Evolutionary conservation across 495 filamentous ascomycete species (phyloP).

Genomic region (Podospora fimiseda): DNA sequence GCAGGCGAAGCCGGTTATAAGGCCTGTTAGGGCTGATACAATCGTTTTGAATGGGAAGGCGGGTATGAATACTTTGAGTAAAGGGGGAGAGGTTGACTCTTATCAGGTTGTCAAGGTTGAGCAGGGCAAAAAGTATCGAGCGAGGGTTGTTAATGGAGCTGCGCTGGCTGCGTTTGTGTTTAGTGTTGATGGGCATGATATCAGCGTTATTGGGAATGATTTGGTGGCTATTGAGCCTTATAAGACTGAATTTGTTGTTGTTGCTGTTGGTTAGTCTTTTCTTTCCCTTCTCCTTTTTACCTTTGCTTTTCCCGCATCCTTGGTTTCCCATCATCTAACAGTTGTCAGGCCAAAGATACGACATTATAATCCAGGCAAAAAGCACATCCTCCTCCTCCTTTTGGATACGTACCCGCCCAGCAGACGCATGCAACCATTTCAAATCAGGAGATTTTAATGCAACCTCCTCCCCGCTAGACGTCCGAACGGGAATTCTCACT

Average conservation of each 20-base stretch:
- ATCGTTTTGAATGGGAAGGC: conserved; percentile 30
- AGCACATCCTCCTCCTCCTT: conserved; percentile 24
- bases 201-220: conserved; percentile 49
- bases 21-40: conserved; percentile 16
- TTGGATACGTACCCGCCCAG: neutral
- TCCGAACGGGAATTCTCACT: neutral
- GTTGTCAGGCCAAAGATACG: conserved; percentile 53
- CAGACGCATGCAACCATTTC: conserved; percentile 50
- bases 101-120: conserved; percentile 31
- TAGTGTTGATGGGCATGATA: conserved; percentile 46
- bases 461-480: conserved; percentile 19
- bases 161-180: conserved; percentile 46
- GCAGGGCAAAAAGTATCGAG: conserved; percentile 40
- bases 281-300: neutral
- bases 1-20: conserved; percentile 1
- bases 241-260: conserved; percentile 36
- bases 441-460: conserved; percentile 17
- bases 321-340: neutral
- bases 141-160: conserved; percentile 53
- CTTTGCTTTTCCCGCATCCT: neutral
- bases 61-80: conserved; percentile 14
- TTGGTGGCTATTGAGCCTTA: conserved; percentile 48
- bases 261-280: conserved; percentile 46
- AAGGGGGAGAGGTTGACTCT: conserved; percentile 24
- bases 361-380: conserved; percentile 56